Percentiles rank a stretch among this genome's conserved stretches.
These are phyloP conservation scores for Candida maesae DNA, from an alignment of 805 yeast species.

Conservation along the genomic window DNA sequence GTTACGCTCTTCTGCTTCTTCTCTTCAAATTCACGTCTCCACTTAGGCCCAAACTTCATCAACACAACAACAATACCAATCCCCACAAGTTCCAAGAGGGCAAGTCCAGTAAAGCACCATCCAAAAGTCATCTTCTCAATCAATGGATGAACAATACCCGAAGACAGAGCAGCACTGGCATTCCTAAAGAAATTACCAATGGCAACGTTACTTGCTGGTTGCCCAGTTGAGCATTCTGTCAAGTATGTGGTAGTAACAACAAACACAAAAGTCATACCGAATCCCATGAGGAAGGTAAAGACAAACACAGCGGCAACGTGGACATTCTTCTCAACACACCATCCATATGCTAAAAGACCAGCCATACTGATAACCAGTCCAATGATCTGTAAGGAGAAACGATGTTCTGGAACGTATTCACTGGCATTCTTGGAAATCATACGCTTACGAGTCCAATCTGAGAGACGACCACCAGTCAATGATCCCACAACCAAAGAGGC, in stretches of 20 bases:
- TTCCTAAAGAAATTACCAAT: conserved; percentile 51
- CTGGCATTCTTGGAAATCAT: conserved; percentile 16
- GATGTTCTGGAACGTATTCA: conserved; percentile 40
- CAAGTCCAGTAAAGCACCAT: conserved; percentile 55
- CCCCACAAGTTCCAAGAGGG: conserved; percentile 30
- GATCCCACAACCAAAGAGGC: conserved; percentile 46
- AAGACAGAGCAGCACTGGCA: conserved; percentile 49
- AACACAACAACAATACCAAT: conserved; percentile 15
- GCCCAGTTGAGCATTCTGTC: conserved; percentile 45
- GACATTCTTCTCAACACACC: conserved; percentile 41
- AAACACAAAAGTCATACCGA: conserved; percentile 55
- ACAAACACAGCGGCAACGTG: conserved; percentile 39
- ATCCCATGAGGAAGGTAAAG: conserved; percentile 43
- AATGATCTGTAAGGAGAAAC: conserved; percentile 40
- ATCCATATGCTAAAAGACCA: conserved; percentile 50
- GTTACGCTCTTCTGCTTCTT: neutral
- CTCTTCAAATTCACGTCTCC: conserved; percentile 19
- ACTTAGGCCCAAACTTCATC: conserved; percentile 16
- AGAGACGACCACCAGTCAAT: conserved; percentile 43
- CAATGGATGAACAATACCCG: conserved; percentile 39
- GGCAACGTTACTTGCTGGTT: conserved; percentile 52
- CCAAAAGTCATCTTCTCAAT: conserved; percentile 41
- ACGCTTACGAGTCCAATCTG: conserved; percentile 36
- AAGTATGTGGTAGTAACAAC: conserved; percentile 50
- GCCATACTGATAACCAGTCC: conserved; percentile 41